Percentiles rank a stretch among this genome's conserved stretches.
Conservation (phyloP, 306 rosid species). For the Alnus rubra region DNA sequence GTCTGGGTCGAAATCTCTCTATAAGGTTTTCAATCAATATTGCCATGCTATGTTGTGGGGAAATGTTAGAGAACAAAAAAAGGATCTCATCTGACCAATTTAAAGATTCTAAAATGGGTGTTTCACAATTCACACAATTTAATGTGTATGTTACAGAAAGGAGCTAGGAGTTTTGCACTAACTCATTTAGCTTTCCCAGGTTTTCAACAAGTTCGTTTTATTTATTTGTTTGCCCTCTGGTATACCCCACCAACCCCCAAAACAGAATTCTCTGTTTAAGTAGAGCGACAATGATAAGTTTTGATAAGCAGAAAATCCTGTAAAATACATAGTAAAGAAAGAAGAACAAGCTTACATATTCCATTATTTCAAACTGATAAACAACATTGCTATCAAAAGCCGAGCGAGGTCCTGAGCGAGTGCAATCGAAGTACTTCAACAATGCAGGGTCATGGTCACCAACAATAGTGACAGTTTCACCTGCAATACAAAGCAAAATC, state of each 20-base stretch:
- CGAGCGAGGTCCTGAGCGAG: constrained; percentile 65
- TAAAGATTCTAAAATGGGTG: not conserved
- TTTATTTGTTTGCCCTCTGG: not conserved
- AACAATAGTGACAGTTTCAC: constrained; percentile 87
- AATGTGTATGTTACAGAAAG: not conserved
- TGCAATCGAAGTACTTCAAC: constrained; percentile 80
- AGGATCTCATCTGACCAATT: not conserved
- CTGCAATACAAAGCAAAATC: constrained; percentile 33
- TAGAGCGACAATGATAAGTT: not conserved
- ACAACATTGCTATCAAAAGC: constrained; percentile 70
- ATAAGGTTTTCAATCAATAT: not conserved
- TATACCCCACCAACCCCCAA: not conserved
- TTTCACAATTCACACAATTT: not conserved
- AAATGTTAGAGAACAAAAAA: not conserved
- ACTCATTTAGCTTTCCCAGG: not conserved
- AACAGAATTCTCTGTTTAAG: not conserved
- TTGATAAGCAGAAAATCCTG: not conserved
- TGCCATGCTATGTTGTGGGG: not conserved
- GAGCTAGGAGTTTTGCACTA: not conserved
- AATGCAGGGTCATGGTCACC: constrained; percentile 86
- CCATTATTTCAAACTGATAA: constrained; percentile 92
- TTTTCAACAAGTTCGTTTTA: not conserved
- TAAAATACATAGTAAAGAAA: not conserved
- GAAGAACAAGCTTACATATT: constrained; percentile 67
- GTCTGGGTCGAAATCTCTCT: not conserved